These are phyloP conservation scores for Diutina siamensis DNA, from an alignment of 1,139 yeast genomes.

Conservation along the genomic window DNA sequence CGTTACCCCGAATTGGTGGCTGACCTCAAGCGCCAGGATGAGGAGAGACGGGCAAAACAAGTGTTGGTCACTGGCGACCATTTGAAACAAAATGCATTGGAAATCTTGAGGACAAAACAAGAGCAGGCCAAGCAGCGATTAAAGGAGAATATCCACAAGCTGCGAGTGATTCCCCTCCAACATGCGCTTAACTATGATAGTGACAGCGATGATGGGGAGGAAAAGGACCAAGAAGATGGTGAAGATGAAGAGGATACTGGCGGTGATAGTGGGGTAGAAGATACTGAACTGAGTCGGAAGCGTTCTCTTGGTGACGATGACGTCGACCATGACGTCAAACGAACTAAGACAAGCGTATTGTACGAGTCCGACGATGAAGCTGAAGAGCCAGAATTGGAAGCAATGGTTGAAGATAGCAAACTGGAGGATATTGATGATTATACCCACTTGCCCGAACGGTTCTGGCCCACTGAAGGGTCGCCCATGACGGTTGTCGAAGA, in stretches of 20 bases:
- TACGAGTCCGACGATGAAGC: neutral
- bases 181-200: conserved; percentile 51
- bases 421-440: conserved; percentile 6
- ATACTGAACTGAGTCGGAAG: neutral
- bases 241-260: neutral
- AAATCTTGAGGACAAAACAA: conserved; percentile 3
- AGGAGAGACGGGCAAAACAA: conserved; percentile 16
- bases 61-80: conserved; percentile 13
- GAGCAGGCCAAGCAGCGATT: conserved; percentile 14
- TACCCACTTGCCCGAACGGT: neutral
- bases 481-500: neutral
- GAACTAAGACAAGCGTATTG: neutral
- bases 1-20: conserved; percentile 44
- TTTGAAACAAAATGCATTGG: conserved; percentile 6
- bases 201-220: neutral
- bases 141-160: conserved; percentile 10
- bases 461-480: conserved; percentile 1
- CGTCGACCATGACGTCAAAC: neutral
- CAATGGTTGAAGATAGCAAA: conserved; percentile 8
- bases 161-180: conserved; percentile 48
- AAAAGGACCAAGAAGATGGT: neutral
- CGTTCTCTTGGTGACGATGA: neutral
- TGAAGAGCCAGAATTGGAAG: conserved; percentile 7
- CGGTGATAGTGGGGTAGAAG: neutral
- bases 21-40: conserved; percentile 30